Conservation (phyloP, 2,329 filamentous ascomycete genomes). For the Nothophoma quercina region DNA sequence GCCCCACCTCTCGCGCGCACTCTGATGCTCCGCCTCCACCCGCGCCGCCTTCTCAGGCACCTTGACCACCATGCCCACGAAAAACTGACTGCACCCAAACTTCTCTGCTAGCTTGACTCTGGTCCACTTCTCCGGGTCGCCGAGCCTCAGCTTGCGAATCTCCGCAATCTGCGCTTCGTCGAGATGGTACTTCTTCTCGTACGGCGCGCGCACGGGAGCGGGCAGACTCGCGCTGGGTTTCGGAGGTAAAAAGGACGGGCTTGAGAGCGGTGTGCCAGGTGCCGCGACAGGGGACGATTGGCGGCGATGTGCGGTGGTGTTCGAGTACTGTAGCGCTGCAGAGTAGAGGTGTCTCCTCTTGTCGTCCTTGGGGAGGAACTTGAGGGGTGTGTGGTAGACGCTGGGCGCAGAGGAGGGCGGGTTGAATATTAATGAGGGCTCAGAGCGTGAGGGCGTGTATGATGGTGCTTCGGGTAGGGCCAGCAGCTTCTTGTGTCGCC, state of each 20-base stretch:
- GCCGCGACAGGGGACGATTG: constrained; percentile 34
- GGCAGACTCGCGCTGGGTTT: constrained; percentile 50
- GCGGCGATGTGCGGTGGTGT: constrained; percentile 28
- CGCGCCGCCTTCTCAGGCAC: constrained; percentile 50
- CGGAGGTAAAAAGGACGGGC: constrained; percentile 30
- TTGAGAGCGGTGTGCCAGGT: constrained; percentile 41
- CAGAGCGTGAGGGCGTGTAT: constrained; percentile 44
- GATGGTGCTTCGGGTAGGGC: constrained; percentile 55
- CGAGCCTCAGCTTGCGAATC: constrained; percentile 63
- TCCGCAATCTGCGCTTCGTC: constrained; percentile 64
- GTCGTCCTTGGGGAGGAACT: constrained; percentile 69
- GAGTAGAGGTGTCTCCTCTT: constrained; percentile 58
- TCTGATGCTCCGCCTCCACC: constrained; percentile 59
- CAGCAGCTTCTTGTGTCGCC: constrained; percentile 57
- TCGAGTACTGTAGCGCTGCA: constrained; percentile 36
- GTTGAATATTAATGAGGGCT: constrained; percentile 62
- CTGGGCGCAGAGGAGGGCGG: constrained; percentile 70
- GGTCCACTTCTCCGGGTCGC: constrained; percentile 67
- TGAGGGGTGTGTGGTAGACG: constrained; percentile 69
- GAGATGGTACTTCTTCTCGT: constrained; percentile 69
- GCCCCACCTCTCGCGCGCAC: constrained; percentile 68
- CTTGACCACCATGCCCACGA: constrained; percentile 67
- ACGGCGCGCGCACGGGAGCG: constrained; percentile 57
- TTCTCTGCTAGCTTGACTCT: constrained; percentile 65
- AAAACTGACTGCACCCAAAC: constrained; percentile 69